Percentiles rank a stretch among this genome's conserved stretches.
Evolutionary conservation across 139 green algal species (phyloP).

Genomic region (Nannochloris sp.): DNA sequence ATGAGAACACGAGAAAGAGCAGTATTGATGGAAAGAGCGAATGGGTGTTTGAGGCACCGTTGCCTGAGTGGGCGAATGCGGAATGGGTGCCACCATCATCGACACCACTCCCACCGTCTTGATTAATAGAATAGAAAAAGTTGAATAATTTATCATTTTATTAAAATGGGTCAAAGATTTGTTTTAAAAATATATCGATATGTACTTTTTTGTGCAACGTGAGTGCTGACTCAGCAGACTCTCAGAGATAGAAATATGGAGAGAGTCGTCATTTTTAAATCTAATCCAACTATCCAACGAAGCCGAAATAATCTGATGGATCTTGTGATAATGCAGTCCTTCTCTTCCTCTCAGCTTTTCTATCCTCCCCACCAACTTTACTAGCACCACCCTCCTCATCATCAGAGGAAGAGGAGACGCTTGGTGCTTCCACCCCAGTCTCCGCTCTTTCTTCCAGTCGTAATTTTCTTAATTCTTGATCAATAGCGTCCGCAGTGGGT

Average conservation of each 20-base stretch:
- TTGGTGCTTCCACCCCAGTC: not conserved
- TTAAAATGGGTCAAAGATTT: no score
- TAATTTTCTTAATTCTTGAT: conserved; percentile 23
- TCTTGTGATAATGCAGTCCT: conserved; percentile 30
- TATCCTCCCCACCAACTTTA: not conserved
- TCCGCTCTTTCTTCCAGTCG: conserved; percentile 23
- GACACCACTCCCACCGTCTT: not conserved
- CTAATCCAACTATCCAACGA: conserved; percentile 19
- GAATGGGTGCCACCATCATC: conserved; percentile 9
- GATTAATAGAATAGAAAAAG: not conserved
- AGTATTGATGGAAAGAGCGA: conserved; percentile 3
- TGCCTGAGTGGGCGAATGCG: conserved; percentile 49
- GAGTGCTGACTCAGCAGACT: no score
- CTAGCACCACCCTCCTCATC: conserved; percentile 5
- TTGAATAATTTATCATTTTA: not conserved
- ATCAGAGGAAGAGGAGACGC: no score
- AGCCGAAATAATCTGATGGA: conserved; percentile 35
- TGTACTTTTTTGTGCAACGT: no score
- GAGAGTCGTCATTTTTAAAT: no score
- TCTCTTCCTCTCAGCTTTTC: not conserved
- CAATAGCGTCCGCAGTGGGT: conserved; percentile 18
- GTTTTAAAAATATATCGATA: no score
- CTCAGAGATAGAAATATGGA: no score
- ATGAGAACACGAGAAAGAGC: no score
- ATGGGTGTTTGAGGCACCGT: conserved; percentile 49